Evolutionary conservation across 2,329 filamentous ascomycete species (phyloP).

Genomic region (Falciphora oryzae): DNA sequence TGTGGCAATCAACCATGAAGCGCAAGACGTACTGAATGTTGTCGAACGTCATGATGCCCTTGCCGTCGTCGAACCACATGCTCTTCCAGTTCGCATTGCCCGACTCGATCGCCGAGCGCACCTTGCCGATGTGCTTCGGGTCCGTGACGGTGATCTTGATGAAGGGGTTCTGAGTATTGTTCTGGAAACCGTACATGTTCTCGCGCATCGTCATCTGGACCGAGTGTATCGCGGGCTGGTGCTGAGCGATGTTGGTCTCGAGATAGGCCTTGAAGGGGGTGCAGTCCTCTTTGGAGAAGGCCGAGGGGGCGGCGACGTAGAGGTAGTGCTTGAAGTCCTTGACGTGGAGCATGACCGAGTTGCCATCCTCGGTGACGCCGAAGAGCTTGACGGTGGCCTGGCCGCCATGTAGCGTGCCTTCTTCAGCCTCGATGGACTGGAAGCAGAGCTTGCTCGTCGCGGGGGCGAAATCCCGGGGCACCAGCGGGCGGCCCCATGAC

Average conservation of each 20-base stretch:
- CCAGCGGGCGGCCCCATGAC: slow-evolving; percentile 66
- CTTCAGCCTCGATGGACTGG: slow-evolving; percentile 92
- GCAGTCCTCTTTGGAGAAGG: slow-evolving; percentile 75
- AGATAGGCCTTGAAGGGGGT: slow-evolving; percentile 72
- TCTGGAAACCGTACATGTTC: slow-evolving; percentile 90
- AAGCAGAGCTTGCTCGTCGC: slow-evolving; percentile 70
- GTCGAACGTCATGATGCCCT: slow-evolving; percentile 84
- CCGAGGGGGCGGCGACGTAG: slow-evolving; percentile 81
- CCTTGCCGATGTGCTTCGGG: slow-evolving; percentile 72
- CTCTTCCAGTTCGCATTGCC: slow-evolving; percentile 83
- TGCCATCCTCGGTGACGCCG: slow-evolving; percentile 75
- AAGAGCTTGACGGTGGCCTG: slow-evolving; percentile 82
- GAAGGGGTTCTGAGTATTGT: slow-evolving; percentile 86
- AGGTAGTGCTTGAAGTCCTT: slow-evolving; percentile 96
- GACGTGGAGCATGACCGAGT: slow-evolving; percentile 92
- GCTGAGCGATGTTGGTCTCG: slow-evolving; percentile 68
- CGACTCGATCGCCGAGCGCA: slow-evolving; percentile 69
- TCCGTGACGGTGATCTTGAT: slow-evolving; percentile 91
- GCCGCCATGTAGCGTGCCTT: slow-evolving; percentile 74
- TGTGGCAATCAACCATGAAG: slow-evolving; percentile 97
- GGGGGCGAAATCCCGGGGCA: slow-evolving; percentile 45
- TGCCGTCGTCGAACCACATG: slow-evolving; percentile 68
- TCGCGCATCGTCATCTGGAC: slow-evolving; percentile 80
- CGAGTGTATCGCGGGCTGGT: slow-evolving; percentile 66
- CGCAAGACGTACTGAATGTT: slow-evolving; percentile 91